Base-by-base conservation (phyloP, 1,139 yeast species). In the Blastobotrys arbuscula region DNA sequence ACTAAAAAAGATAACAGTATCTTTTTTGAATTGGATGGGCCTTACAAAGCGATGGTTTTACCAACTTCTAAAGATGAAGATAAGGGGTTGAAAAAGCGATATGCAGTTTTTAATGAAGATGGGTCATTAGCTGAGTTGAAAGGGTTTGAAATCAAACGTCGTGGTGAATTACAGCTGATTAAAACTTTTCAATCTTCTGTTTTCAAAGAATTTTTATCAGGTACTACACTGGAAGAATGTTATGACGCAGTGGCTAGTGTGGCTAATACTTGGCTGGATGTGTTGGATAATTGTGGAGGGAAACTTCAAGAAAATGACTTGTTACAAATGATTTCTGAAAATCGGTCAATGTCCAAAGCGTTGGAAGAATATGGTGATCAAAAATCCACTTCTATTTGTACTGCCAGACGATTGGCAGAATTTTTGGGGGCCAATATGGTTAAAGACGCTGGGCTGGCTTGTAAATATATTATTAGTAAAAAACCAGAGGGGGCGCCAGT, bases 61-160 rank as follows among this genome's bases (percentile, higher is more conserved):
- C 99, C 99, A 9, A 89, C 98, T 0, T 92, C 98, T 0, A 88
- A 88, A 58, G 98, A 94, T 65, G 98, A 92, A 72, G 97, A 96
- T 44, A 90, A 90, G 67, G 97, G 96, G 58, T 75, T 94, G 63
- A 94, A 94, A 65, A 94, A 94, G 61, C 78, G 98, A 60, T 94
- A 94, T 61, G 99, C 98, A 1, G 99, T 94, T 7, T 94, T 94
- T 68, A 92, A 94, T 63, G 81, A 85, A 50, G 97, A 94, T 65
- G 98, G 97, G 0, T 73, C 95, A 0, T 67, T 94, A 42, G 98
- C 98, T 0, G 99, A 94, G 66, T 73, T 94, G 59, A 94, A 94
- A 65, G 99, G 99, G 7, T 94, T 94, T 63, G 99, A 94, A 68
- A 74, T 94, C 64, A 94, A 94, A 63, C 79, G 99, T 69, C 81